Conservation (phyloP, 2,329 filamentous ascomycete species). For the Stagonosporopsis vannaccii region DNA sequence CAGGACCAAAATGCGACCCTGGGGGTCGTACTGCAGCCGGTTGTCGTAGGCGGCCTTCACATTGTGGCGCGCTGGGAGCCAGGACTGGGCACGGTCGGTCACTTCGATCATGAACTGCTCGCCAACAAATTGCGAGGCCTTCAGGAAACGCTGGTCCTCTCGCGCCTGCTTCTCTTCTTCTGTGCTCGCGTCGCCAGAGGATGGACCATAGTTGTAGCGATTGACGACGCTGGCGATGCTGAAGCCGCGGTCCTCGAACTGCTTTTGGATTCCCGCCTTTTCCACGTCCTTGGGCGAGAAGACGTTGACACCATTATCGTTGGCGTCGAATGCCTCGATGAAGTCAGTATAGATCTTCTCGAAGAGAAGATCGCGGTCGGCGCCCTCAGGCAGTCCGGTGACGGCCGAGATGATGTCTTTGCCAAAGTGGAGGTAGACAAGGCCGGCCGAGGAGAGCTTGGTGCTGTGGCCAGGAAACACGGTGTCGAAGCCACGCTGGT, state of each 20-base stretch:
- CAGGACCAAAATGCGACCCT: constrained; percentile 83
- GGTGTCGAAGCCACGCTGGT: constrained; percentile 88
- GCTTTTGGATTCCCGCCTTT: constrained; percentile 77
- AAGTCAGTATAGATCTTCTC: constrained; percentile 92
- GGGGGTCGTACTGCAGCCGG: constrained; percentile 71
- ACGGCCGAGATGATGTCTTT: constrained; percentile 77
- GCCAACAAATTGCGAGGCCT: constrained; percentile 83
- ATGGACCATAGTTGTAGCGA: constrained; percentile 74
- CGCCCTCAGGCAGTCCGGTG: constrained; percentile 65
- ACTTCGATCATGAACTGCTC: constrained; percentile 86
- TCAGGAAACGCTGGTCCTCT: constrained; percentile 81
- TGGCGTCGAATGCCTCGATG: constrained; percentile 93
- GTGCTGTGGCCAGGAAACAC: constrained; percentile 85
- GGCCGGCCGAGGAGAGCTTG: constrained; percentile 90
- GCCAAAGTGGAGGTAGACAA: constrained; percentile 97
- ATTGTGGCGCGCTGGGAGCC: constrained; percentile 85
- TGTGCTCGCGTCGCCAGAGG: constrained; percentile 42
- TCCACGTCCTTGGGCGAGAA: constrained; percentile 77
- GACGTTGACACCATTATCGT: constrained; percentile 91
- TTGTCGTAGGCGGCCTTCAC: constrained; percentile 78
- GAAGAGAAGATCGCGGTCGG: constrained; percentile 78
- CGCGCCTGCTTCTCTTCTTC: constrained; percentile 64
- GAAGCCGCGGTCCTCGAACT: constrained; percentile 83
- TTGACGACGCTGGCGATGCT: constrained; percentile 88
- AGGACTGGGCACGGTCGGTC: constrained; percentile 75